Percentiles rank a stretch among this genome's conserved stretches.
phyloP scores from a whole-genome alignment of 2,329 filamentous ascomycete genomes.

The Ceratocystis variospora region DNA sequence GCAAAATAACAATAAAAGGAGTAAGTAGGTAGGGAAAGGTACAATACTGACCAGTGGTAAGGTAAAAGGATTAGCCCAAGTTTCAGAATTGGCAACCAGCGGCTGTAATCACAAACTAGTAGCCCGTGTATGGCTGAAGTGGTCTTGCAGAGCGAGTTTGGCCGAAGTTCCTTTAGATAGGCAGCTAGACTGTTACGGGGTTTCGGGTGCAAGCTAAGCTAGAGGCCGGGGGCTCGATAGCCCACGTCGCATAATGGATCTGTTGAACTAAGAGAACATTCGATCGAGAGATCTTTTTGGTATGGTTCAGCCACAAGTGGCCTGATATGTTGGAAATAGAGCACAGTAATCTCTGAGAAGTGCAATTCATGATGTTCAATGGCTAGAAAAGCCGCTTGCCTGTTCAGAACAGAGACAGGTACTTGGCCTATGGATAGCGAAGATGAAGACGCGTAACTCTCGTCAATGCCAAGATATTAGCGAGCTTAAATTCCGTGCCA shows the following conservation, averaged over 20 bases:
- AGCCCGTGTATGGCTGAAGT: not conserved
- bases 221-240: no score
- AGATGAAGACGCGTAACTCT: not conserved
- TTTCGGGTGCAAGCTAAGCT: not conserved
- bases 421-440: not conserved
- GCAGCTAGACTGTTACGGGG: not conserved
- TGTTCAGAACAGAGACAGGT: no score
- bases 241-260: no score
- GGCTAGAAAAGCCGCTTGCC: not conserved
- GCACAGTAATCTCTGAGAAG: no score
- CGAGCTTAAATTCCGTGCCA: conserved; percentile 1
- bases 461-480: conserved; percentile 1
- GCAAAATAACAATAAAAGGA: not conserved
- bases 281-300: no score
- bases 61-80: not conserved
- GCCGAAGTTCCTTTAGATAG: not conserved
- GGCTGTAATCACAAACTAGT: not conserved
- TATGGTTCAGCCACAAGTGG: no score
- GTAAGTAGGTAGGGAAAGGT: not conserved
- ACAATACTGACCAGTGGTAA: not conserved
- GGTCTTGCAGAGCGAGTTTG: not conserved
- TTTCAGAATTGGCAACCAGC: not conserved
- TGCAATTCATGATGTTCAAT: not conserved
- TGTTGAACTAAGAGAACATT: no score
- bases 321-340: no score